phyloP scores from a whole-genome alignment of 371 early-diverging fungal species.

The Mortierella polycephala region DNA sequence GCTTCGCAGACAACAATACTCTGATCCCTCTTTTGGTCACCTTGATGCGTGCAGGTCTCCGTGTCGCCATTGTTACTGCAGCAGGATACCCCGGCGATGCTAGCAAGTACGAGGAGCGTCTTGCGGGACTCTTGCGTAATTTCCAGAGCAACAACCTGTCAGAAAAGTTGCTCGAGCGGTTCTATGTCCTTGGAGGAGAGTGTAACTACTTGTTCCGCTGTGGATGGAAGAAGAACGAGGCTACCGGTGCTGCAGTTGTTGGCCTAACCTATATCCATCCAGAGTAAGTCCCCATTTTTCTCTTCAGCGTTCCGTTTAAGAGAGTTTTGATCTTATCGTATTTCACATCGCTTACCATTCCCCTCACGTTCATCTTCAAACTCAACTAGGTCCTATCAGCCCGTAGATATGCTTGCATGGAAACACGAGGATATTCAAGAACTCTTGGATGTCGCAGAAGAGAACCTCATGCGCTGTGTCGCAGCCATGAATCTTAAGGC shows the following conservation, averaged over 20 bases:
- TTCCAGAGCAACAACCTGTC: conserved; percentile 63
- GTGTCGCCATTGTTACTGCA: conserved; percentile 87
- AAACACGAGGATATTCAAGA: conserved; percentile 62
- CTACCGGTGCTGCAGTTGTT: conserved; percentile 50
- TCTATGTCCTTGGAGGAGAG: conserved; percentile 84
- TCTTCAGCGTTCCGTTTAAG: not conserved
- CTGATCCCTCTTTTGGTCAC: conserved; percentile 69
- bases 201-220: conserved; percentile 85
- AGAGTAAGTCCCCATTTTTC: conserved; percentile 44
- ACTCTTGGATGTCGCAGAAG: conserved; percentile 78
- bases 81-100: conserved; percentile 83
- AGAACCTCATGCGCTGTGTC: conserved; percentile 64
- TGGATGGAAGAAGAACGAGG: conserved; percentile 48
- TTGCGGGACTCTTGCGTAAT: conserved; percentile 75
- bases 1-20: conserved; percentile 72
- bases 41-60: conserved; percentile 66
- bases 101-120: conserved; percentile 73
- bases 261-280: conserved; percentile 72
- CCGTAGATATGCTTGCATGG: conserved; percentile 60
- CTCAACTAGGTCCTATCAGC: conserved; percentile 54
- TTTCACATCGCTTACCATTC: not conserved
- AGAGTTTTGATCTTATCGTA: too few species aligned
- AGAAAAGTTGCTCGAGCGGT: conserved; percentile 60
- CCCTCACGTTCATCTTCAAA: not conserved
- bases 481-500: conserved; percentile 72